These are phyloP conservation scores for Pleurotus platypus DNA, from an alignment of 768 basidiomycete species.

Conservation along the genomic window DNA sequence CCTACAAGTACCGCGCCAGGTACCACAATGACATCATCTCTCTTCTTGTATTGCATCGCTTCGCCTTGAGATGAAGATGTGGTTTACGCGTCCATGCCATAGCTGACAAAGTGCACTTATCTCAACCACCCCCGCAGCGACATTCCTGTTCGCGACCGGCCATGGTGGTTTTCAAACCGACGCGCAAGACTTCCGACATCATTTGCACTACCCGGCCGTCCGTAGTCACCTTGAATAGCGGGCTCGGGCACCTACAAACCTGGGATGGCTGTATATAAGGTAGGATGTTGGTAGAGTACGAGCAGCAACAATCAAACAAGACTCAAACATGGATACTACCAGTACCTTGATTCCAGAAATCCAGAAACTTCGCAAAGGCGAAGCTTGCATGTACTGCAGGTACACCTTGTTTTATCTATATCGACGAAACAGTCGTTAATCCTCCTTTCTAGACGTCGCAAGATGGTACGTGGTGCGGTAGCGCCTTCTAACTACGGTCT, in stretches of 20 bases:
- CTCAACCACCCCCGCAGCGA: no score
- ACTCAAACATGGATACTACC: neutral
- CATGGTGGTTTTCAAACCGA: no score
- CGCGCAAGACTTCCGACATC: neutral
- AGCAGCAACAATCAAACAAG: neutral
- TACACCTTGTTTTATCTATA: neutral
- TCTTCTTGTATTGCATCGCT: no score
- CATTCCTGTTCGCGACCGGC: no score
- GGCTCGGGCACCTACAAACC: no score
- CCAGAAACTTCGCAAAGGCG: conserved; percentile 1
- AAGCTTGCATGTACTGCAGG: conserved; percentile 9
- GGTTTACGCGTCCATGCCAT: no score
- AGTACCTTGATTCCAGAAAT: neutral
- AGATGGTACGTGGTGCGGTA: neutral
- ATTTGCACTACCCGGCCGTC: neutral
- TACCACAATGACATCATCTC: no score
- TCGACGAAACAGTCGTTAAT: no score
- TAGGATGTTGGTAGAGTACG: neutral
- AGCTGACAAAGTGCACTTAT: no score
- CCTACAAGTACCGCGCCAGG: no score
- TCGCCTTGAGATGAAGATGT: no score
- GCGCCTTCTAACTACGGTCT: neutral
- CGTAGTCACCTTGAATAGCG: neutral
- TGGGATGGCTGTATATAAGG: neutral
- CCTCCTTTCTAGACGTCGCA: conserved; percentile 1